These are phyloP conservation scores for Ramalina intermedia DNA, from an alignment of 495 filamentous ascomycete species.

Conservation along the genomic window DNA sequence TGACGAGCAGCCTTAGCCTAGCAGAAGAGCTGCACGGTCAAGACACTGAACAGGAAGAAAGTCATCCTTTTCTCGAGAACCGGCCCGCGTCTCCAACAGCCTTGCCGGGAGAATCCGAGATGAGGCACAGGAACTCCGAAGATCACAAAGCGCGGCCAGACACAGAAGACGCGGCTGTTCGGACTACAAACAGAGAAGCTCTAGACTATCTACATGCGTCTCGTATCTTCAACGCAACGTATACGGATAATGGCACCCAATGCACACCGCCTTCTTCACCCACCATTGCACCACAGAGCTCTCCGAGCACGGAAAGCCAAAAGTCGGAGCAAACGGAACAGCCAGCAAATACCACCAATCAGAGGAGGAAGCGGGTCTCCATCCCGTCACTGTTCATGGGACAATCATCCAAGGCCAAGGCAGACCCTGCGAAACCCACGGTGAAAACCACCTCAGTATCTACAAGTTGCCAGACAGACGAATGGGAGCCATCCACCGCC, in stretches of 20 bases:
- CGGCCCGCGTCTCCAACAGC: constrained; percentile 21
- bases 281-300: constrained; percentile 26
- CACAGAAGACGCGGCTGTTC: neutral
- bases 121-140: constrained; percentile 15
- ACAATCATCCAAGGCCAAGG: constrained; percentile 4
- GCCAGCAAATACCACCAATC: constrained; percentile 35
- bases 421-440: constrained; percentile 14
- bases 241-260: constrained; percentile 65
- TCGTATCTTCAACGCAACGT: constrained; percentile 19
- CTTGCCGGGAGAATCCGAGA: constrained; percentile 27
- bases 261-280: constrained; percentile 73
- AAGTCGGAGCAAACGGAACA: constrained; percentile 17
- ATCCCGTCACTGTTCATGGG: constrained; percentile 16
- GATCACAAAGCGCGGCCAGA: constrained; percentile 27
- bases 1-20: constrained; percentile 55
- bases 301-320: constrained; percentile 25
- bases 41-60: constrained; percentile 44
- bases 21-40: constrained; percentile 84
- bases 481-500: constrained; percentile 49
- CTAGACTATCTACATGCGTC: neutral
- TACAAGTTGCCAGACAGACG: constrained; percentile 54
- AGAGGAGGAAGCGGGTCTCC: constrained; percentile 48
- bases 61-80: constrained; percentile 22
- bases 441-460: constrained; percentile 43
- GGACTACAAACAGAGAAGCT: neutral